phyloP scores from a whole-genome alignment of 768 basidiomycete species.

The Tulasnella sp. region DNA sequence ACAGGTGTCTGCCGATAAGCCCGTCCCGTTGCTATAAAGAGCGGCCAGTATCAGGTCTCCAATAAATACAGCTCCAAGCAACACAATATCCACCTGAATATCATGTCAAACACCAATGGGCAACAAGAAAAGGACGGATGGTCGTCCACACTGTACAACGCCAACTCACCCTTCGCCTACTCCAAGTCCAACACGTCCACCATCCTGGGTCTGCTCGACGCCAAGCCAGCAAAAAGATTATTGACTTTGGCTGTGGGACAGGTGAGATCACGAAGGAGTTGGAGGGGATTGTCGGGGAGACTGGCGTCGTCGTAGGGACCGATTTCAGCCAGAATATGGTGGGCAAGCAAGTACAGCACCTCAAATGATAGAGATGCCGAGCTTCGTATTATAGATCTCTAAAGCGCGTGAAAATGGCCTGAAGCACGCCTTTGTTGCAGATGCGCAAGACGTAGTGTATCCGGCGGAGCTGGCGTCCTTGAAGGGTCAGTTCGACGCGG shows the following conservation, averaged over 20 bases:
- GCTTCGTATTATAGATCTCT: constrained; percentile 35
- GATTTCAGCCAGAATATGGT: constrained; percentile 71
- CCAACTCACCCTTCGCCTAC: constrained; percentile 56
- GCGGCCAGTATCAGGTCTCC: too few relatives aligned
- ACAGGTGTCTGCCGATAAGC: too few relatives aligned
- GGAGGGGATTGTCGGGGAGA: constrained; percentile 38
- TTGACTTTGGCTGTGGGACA: constrained; percentile 76
- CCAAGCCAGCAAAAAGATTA: constrained; percentile 53
- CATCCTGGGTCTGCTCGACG: constrained; percentile 50
- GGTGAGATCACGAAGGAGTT: constrained; percentile 63
- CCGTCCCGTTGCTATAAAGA: too few relatives aligned
- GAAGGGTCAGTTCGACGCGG: constrained; percentile 40
- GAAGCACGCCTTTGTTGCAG: constrained; percentile 39
- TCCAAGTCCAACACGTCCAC: constrained; percentile 34
- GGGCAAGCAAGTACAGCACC: constrained; percentile 21
- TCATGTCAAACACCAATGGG: not conserved
- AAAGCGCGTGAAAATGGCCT: constrained; percentile 42
- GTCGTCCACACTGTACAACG: constrained; percentile 7
- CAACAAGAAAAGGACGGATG: constrained; percentile 5
- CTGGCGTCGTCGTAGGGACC: constrained; percentile 52
- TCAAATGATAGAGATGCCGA: not conserved
- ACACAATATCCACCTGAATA: too few relatives aligned
- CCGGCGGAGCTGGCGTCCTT: not conserved
- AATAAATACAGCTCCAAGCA: too few relatives aligned
- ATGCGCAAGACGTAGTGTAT: constrained; percentile 26